Conservation (phyloP, 805 yeast species). For the Saturnispora sanitii region DNA sequence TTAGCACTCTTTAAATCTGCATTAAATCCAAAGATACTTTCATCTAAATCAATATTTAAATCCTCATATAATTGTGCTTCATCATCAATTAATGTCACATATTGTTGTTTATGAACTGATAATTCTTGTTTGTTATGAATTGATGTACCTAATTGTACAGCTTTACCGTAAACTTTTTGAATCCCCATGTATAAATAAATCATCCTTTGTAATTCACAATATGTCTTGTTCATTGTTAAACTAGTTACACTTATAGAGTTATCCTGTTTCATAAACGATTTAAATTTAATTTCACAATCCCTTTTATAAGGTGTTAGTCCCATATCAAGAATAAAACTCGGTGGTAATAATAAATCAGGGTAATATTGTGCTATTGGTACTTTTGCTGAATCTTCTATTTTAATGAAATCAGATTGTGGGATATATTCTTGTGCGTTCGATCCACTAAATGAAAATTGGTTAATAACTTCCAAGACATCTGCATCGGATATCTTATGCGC, state of each 20-base stretch:
- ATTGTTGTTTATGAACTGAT: constrained; percentile 31
- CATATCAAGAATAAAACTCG: neutral
- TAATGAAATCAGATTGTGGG: no score
- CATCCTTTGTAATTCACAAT: constrained; percentile 59
- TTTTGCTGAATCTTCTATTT: neutral
- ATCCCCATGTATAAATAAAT: constrained; percentile 39
- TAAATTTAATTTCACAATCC: constrained; percentile 3
- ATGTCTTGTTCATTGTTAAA: constrained; percentile 39
- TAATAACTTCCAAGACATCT: neutral
- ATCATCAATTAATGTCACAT: constrained; percentile 1
- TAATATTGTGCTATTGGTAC: no score
- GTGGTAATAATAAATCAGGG: constrained; percentile 7
- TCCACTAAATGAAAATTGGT: no score
- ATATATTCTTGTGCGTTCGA: no score
- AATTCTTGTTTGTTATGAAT: constrained; percentile 41
- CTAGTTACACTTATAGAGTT: constrained; percentile 48
- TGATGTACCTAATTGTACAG: constrained; percentile 38
- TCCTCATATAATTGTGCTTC: neutral
- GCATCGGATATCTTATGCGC: neutral
- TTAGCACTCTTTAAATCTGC: neutral
- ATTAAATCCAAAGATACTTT: neutral
- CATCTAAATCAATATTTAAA: constrained; percentile 8
- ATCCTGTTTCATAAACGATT: neutral
- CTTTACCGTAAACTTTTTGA: constrained; percentile 24
- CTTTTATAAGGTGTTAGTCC: constrained; percentile 11